These are phyloP conservation scores for Hondaea fermentalgiana DNA, from an alignment of 108 stramenopile genomes.

Conservation along the genomic window DNA sequence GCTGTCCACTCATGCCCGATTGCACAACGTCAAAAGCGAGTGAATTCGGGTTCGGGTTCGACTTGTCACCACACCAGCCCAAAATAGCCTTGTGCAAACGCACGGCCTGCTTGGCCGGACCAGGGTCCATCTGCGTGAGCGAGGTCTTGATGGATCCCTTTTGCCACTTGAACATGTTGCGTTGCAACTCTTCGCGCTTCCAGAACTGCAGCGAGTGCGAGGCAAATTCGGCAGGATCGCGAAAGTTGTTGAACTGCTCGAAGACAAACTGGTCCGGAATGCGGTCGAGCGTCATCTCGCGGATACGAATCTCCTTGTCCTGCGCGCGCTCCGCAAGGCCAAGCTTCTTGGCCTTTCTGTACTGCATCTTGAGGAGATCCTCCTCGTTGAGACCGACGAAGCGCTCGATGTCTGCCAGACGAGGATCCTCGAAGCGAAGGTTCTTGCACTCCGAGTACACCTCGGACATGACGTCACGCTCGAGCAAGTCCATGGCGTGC, in stretches of 20 bases:
- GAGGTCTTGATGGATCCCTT: slow-evolving; percentile 8
- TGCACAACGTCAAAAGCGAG: slow-evolving; percentile 31
- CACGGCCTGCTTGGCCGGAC: slow-evolving; percentile 23
- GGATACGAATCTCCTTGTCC: slow-evolving; percentile 48
- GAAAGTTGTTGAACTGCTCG: slow-evolving; percentile 23
- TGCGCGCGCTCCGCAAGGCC: slow-evolving; percentile 44
- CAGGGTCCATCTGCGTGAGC: slow-evolving; percentile 15
- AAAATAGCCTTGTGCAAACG: slow-evolving; percentile 18
- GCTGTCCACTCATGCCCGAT: slow-evolving; percentile 14
- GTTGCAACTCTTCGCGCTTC: slow-evolving; percentile 30
- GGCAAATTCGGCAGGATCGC: slow-evolving; percentile 43
- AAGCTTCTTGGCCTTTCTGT: slow-evolving; percentile 40
- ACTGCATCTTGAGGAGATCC: slow-evolving; percentile 43
- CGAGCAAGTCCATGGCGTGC: slow-evolving; percentile 20
- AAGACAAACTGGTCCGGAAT: slow-evolving; percentile 33
- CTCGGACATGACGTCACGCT: slow-evolving; percentile 29
- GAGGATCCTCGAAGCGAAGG: slow-evolving; percentile 12
- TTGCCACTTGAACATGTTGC: slow-evolving; percentile 29
- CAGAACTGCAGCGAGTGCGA: slow-evolving; percentile 29
- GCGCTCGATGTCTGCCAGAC: slow-evolving; percentile 35
- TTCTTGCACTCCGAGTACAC: slow-evolving; percentile 21
- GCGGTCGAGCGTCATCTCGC: slow-evolving; percentile 46
- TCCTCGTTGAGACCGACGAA: slow-evolving; percentile 38
- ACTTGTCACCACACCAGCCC: slow-evolving; percentile 22
- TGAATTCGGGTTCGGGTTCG: slow-evolving; percentile 33